Base-by-base conservation (phyloP, 2,329 filamentous ascomycete species). In the Ophiocordyceps australis region DNA sequence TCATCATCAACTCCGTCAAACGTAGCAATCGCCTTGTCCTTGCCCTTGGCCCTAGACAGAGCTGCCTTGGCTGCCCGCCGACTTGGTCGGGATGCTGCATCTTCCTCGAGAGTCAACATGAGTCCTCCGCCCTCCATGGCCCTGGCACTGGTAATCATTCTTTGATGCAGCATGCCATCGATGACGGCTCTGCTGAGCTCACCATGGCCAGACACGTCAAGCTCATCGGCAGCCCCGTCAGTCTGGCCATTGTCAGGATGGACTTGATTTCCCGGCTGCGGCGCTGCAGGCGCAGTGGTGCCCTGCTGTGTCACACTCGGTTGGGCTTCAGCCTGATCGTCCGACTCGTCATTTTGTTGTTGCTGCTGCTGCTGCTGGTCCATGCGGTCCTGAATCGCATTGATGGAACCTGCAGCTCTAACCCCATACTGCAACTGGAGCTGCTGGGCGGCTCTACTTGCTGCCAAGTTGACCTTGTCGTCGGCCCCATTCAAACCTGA, bases 101-200 rank as follows among this genome's bases (percentile, higher is more conserved):
- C n/a, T 35, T 73, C 58, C 36, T 64, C 59, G 9, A 83, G 57
- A 3, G 79, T 74, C 12, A 83, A 47, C 75, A 85, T 81, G 30
- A 85, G 53, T 7, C 79, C 71, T 23, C 71, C 79, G 25, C 72
- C 79, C 43, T 85, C 74, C 57, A 82, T 74, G 35, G 59, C 57
- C 44, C 66, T 70, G 7, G 73, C 73, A 36, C 65, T 62, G 23
- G 67, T 63, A 27, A 69, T 61, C 32, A 85, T 70, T 37, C 74
- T 69, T 26, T 63, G 57, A 35, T 78, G 75, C 38, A 86, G 66
- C 42, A 78, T 55, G 23, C 59, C 54, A 41, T 86, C 78, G 32
- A 81, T 72, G 28, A 73, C 67, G 5, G 71, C 47, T 26, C 66
- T 57, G 14, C 63, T 66, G 53, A 63, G 62, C 50, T 60, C 65